Evolutionary conservation across 768 basidiomycete genomes (phyloP).

Genomic region (Rhodocollybia butyracea): DNA sequence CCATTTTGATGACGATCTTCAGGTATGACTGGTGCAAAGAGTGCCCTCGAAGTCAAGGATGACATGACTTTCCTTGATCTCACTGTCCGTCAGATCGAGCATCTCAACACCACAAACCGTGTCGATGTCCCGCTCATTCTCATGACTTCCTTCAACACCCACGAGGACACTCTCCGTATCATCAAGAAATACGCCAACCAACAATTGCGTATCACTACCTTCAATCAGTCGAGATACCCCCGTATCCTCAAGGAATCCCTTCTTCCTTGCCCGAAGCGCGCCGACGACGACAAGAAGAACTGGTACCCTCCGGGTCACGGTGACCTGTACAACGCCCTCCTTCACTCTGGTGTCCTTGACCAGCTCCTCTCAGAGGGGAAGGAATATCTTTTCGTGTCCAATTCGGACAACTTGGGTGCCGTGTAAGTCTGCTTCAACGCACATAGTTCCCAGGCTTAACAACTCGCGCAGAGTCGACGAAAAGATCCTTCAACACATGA

Average conservation of each 20-base stretch:
- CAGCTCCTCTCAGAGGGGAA: slow-evolving; percentile 88
- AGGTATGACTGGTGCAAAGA: slow-evolving; percentile 88
- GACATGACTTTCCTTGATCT: slow-evolving; percentile 98
- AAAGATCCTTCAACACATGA: slow-evolving; percentile 84
- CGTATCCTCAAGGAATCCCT: slow-evolving; percentile 88
- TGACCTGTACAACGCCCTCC: slow-evolving; percentile 90
- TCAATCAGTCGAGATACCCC: slow-evolving; percentile 94
- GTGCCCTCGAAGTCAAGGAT: slow-evolving; percentile 92
- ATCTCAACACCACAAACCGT: slow-evolving; percentile 80
- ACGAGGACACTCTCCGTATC: slow-evolving; percentile 93
- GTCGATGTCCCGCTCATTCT: slow-evolving; percentile 96
- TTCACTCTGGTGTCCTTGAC: slow-evolving; percentile 88
- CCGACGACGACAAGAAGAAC: slow-evolving; percentile 74
- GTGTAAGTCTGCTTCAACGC: slow-evolving; percentile 48
- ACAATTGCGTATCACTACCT: slow-evolving; percentile 87
- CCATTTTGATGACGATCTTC: slow-evolving; percentile 3
- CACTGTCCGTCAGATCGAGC: slow-evolving; percentile 92
- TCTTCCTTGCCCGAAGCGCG: slow-evolving; percentile 76
- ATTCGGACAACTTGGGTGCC: slow-evolving; percentile 95
- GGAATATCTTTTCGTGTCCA: slow-evolving; percentile 96
- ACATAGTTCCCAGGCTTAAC: neutral
- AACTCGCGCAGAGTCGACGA: slow-evolving; percentile 61
- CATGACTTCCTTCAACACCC: slow-evolving; percentile 97
- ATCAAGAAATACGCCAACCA: slow-evolving; percentile 97
- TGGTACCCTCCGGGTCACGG: slow-evolving; percentile 99